A percentile compares a stretch with the other conserved stretches of the same genome.
phyloP scores from a whole-genome alignment of 2,329 filamentous ascomycete species.

The Byssothecium circinans region DNA sequence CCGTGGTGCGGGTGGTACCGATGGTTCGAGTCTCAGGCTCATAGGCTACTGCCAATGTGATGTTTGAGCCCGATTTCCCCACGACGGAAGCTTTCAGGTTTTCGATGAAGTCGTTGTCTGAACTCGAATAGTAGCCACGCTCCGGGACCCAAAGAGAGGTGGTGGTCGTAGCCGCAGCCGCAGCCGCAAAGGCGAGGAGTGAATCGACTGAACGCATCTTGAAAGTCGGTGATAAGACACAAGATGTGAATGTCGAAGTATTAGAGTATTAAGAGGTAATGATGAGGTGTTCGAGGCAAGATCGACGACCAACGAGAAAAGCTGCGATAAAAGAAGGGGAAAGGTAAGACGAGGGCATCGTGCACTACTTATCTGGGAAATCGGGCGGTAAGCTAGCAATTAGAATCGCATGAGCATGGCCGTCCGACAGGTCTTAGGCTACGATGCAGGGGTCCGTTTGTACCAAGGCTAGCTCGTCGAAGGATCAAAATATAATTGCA shows the following conservation, averaged over 20 bases:
- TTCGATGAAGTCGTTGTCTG: background rate
- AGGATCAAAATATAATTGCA: slow-evolving; percentile 1
- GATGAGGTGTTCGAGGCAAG: slow-evolving; percentile 4
- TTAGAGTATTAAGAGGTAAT: slow-evolving; percentile 3
- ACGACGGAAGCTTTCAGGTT: slow-evolving; percentile 27
- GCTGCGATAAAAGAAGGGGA: slow-evolving; percentile 1
- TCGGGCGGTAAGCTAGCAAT: background rate
- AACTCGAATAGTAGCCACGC: background rate
- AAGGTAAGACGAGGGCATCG: slow-evolving; percentile 5
- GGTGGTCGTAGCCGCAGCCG: slow-evolving; percentile 28
- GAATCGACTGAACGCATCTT: slow-evolving; percentile 28
- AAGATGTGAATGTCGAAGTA: slow-evolving; percentile 1
- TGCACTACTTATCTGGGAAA: slow-evolving; percentile 12
- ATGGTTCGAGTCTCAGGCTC: slow-evolving; percentile 1
- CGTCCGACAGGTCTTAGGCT: background rate
- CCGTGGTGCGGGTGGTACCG: background rate
- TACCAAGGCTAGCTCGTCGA: slow-evolving; percentile 3
- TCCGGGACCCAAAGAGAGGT: slow-evolving; percentile 33
- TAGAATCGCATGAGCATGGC: background rate
- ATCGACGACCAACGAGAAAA: slow-evolving; percentile 11
- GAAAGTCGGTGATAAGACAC: background rate
- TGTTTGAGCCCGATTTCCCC: slow-evolving; percentile 18
- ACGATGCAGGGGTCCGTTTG: background rate
- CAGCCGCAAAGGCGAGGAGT: slow-evolving; percentile 22
- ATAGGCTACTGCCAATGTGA: slow-evolving; percentile 18